phyloP scores from a whole-genome alignment of 306 rosid species.

The Fagus crenata region DNA sequence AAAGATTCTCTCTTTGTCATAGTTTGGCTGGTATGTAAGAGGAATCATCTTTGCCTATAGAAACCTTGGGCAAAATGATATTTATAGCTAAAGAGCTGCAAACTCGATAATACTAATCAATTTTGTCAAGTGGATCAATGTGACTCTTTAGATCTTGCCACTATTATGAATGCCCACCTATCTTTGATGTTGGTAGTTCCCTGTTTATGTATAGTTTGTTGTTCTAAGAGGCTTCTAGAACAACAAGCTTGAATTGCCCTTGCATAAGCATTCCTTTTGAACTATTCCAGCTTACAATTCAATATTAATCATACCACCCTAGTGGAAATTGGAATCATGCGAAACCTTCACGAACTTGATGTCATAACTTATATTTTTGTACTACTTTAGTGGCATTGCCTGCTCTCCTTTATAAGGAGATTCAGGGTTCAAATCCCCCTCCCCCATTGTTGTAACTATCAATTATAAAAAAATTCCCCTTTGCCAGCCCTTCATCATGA shows the following conservation, averaged over 20 bases:
- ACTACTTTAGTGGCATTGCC: neutral
- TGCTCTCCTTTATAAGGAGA: too few species aligned
- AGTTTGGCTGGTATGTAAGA: neutral
- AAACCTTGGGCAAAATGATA: neutral
- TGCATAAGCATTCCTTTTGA: neutral
- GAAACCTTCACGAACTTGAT: neutral
- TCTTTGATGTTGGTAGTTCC: neutral
- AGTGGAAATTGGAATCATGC: neutral
- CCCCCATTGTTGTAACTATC: too few species aligned
- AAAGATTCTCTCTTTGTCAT: neutral
- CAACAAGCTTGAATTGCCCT: neutral
- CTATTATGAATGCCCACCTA: neutral
- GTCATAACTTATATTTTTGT: neutral
- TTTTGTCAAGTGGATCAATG: slow-evolving; percentile 12
- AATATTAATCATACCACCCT: neutral
- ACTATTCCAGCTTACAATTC: neutral
- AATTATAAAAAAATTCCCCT: too few species aligned
- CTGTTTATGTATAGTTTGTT: neutral
- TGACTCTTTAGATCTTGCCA: neutral
- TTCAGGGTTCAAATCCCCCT: too few species aligned
- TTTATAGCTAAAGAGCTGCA: slow-evolving; percentile 1
- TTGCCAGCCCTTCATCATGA: neutral
- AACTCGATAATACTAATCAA: neutral
- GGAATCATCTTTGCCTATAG: neutral
- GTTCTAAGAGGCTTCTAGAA: neutral